Percentiles rank a stretch among this genome's conserved stretches.
These are phyloP conservation scores for Butyriboletus loyo DNA, from an alignment of 768 basidiomycete genomes.

Conservation along the genomic window DNA sequence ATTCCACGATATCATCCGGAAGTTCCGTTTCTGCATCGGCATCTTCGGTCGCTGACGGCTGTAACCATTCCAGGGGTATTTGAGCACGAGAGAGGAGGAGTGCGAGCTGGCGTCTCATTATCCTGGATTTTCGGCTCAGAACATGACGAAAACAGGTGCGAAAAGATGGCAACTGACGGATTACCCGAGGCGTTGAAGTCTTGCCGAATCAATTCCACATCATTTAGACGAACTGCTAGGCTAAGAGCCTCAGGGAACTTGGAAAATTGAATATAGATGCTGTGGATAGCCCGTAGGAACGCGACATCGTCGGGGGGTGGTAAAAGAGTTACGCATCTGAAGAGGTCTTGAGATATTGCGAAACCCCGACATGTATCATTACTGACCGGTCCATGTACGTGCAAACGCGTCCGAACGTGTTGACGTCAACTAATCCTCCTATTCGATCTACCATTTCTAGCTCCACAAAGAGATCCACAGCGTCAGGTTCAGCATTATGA, in stretches of 20 bases:
- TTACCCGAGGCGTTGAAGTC: slow-evolving; percentile 92
- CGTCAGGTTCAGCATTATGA: slow-evolving; percentile 98
- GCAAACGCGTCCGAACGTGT: slow-evolving; percentile 87
- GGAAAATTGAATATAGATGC: slow-evolving; percentile 81
- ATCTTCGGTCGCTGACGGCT: slow-evolving; percentile 47
- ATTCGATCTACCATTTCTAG: slow-evolving; percentile 86
- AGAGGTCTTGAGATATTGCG: slow-evolving; percentile 1
- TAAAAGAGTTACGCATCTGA: slow-evolving; percentile 82
- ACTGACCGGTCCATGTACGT: slow-evolving; percentile 92
- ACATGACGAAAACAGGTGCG: not conserved
- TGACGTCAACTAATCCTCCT: slow-evolving; percentile 74
- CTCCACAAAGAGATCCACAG: slow-evolving; percentile 92
- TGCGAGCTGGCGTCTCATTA: slow-evolving; percentile 94
- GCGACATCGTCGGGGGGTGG: slow-evolving; percentile 89
- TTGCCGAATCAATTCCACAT: slow-evolving; percentile 72
- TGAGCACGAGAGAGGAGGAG: slow-evolving; percentile 92
- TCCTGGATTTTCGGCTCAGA: slow-evolving; percentile 35
- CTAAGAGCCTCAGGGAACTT: slow-evolving; percentile 90
- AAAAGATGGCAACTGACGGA: slow-evolving; percentile 49
- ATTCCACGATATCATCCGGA: slow-evolving; percentile 79
- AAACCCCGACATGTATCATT: not conserved
- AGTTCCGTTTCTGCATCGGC: slow-evolving; percentile 63
- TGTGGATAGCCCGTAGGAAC: slow-evolving; percentile 86
- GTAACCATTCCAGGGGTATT: slow-evolving; percentile 87
- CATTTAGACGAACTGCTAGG: slow-evolving; percentile 81